Evolutionary conservation across 2,329 filamentous ascomycete species (phyloP).

Genomic region (Pseudophaeomoniella oleicola): DNA sequence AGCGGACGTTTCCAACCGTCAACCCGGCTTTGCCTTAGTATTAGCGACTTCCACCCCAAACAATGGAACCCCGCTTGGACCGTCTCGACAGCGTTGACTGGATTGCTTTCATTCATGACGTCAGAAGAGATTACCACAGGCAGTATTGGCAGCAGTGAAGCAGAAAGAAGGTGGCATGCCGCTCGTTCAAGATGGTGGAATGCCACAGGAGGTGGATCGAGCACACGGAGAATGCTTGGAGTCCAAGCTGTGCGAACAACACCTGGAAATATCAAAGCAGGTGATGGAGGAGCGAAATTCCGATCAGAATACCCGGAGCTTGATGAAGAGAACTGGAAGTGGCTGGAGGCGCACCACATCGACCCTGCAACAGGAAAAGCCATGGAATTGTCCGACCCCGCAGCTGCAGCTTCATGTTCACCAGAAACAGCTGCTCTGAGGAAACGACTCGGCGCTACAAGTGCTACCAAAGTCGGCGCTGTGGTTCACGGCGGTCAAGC

Average conservation of each 20-base stretch:
- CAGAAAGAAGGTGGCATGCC: constrained; percentile 66
- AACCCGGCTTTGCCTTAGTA: constrained; percentile 82
- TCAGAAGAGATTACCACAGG: constrained; percentile 98
- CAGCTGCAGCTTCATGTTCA: constrained; percentile 42
- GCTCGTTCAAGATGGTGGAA: constrained; percentile 88
- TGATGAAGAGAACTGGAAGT: constrained; percentile 78
- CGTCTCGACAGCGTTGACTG: constrained; percentile 89
- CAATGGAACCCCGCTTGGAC: constrained; percentile 98
- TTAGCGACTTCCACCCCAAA: constrained; percentile 94
- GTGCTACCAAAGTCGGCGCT: constrained; percentile 37
- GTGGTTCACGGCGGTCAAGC: constrained; percentile 70
- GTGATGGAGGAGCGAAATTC: constrained; percentile 87
- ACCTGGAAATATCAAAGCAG: constrained; percentile 60
- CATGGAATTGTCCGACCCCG: constrained; percentile 37
- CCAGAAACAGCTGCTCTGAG: constrained; percentile 49
- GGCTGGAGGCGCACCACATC: constrained; percentile 73
- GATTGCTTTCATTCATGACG: constrained; percentile 93
- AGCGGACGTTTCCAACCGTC: constrained; percentile 90
- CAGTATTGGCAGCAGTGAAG: constrained; percentile 60
- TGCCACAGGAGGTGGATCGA: constrained; percentile 73
- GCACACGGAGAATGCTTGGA: constrained; percentile 32
- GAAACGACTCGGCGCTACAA: constrained; percentile 45
- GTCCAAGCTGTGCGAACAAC: constrained; percentile 35
- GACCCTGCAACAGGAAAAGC: constrained; percentile 58
- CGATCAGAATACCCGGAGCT: constrained; percentile 77